A percentile compares a stretch with the other conserved stretches of the same genome.
Conservation (phyloP, 2,329 filamentous ascomycete genomes). For the Aspergillus luchuensis region DNA sequence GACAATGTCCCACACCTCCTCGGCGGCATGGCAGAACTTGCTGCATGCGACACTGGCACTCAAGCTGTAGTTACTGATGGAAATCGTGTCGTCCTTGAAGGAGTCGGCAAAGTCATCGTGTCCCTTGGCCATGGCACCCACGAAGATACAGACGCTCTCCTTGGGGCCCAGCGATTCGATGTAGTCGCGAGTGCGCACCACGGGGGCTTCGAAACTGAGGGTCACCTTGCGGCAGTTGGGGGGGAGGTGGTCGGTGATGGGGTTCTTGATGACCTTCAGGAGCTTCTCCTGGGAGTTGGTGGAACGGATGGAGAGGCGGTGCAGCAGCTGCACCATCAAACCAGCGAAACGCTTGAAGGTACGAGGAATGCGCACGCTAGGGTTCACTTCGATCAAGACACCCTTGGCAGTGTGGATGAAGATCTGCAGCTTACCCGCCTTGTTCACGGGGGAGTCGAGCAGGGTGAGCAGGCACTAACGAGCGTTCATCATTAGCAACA, state of each 20-base stretch:
- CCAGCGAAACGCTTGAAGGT: constrained; percentile 99
- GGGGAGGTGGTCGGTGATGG: constrained; percentile 93
- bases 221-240: constrained; percentile 98
- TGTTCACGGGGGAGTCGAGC: constrained; percentile 97
- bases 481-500: constrained; percentile 9
- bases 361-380: constrained; percentile 94
- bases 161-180: constrained; percentile 74
- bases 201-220: constrained; percentile 85
- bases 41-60: constrained; percentile 98
- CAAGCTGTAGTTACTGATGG: constrained; percentile 96
- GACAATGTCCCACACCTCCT: constrained; percentile 93
- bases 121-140: constrained; percentile 98
- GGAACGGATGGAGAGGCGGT: constrained; percentile 92
- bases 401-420: constrained; percentile 98
- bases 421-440: constrained; percentile 94
- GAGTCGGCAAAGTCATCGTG: constrained; percentile 92
- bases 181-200: constrained; percentile 87
- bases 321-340: constrained; percentile 96
- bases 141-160: constrained; percentile 96
- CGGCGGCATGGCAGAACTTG: constrained; percentile 98
- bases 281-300: constrained; percentile 98
- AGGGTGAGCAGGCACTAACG: constrained; percentile 89
- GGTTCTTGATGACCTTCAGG: constrained; percentile 95
- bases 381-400: constrained; percentile 95
- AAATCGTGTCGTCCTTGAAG: constrained; percentile 95